Evolutionary conservation across 2,329 filamentous ascomycete species (phyloP).

Genomic region (Rhynchosporium graminicola): DNA sequence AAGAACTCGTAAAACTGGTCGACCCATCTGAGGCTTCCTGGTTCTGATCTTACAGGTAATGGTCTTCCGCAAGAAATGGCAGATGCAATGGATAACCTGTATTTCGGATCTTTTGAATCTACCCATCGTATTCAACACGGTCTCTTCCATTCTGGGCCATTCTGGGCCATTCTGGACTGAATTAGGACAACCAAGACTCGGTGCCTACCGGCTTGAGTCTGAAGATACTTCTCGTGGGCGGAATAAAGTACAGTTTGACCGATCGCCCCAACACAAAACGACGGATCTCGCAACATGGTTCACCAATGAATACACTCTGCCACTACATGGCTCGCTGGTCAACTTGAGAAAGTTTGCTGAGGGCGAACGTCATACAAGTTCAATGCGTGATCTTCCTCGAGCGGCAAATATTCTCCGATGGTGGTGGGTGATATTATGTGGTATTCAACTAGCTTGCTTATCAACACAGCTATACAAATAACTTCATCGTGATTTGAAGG

Average conservation of each 20-base stretch:
- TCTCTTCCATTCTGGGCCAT: not conserved
- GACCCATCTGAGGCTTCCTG: not conserved
- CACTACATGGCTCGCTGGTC: constrained; percentile 46
- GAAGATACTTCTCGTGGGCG: constrained; percentile 11
- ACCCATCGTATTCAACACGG: constrained; percentile 2
- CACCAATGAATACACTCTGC: constrained; percentile 47
- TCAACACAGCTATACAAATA: constrained; percentile 49
- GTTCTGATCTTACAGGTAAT: not conserved
- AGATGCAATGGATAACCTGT: not conserved
- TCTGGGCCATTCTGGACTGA: not conserved
- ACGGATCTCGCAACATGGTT: constrained; percentile 36
- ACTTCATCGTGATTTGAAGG: constrained; percentile 47
- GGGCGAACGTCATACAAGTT: constrained; percentile 41
- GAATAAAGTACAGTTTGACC: constrained; percentile 1
- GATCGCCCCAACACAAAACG: constrained; percentile 12
- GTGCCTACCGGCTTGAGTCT: not conserved
- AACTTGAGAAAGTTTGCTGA: constrained; percentile 44
- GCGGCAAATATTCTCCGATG: not conserved
- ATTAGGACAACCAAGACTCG: constrained; percentile 3
- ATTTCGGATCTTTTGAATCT: not conserved
- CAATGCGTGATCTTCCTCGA: not conserved
- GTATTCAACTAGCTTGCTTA: constrained; percentile 46
- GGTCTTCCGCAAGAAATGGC: not conserved
- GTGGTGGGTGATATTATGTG: not conserved
- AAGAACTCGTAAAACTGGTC: constrained; percentile 1